These are phyloP conservation scores for Xylariales sp. DNA, from an alignment of 2,329 filamentous ascomycete genomes.

Conservation along the genomic window DNA sequence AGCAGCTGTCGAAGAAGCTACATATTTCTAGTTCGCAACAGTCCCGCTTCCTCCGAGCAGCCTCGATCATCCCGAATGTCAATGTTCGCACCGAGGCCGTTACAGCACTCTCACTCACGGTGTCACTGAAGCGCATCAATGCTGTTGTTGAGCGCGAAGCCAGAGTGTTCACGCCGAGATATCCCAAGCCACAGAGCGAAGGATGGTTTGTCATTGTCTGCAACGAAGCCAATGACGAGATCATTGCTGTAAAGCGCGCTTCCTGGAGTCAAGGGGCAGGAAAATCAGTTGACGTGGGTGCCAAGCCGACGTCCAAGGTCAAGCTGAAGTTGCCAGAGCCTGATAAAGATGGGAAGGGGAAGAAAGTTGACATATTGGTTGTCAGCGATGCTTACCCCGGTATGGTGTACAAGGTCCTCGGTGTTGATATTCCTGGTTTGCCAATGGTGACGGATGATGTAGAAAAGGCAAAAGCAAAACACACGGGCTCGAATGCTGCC, in stretches of 20 bases:
- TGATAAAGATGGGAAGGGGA: constrained; percentile 35
- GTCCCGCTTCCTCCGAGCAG: constrained; percentile 51
- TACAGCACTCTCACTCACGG: constrained; percentile 58
- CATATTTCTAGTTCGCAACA: constrained; percentile 40
- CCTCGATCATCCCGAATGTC: constrained; percentile 66
- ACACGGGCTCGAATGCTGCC: no score
- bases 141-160: constrained; percentile 59
- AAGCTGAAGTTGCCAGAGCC: constrained; percentile 56
- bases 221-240: constrained; percentile 63
- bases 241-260: constrained; percentile 81
- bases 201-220: constrained; percentile 85
- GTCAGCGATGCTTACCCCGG: constrained; percentile 86
- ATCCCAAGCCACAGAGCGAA: constrained; percentile 92
- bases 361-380: constrained; percentile 68
- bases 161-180: constrained; percentile 79
- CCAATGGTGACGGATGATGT: constrained; percentile 45
- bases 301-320: constrained; percentile 48
- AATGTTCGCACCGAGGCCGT: constrained; percentile 55
- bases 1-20: constrained; percentile 45
- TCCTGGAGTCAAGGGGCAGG: constrained; percentile 54
- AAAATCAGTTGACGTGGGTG: constrained; percentile 31
- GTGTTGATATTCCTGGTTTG: constrained; percentile 46
- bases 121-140: constrained; percentile 66
- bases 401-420: constrained; percentile 52
- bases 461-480: constrained; percentile 37